Percentiles rank a stretch among this genome's conserved stretches.
Evolutionary conservation across 192 early-diverging fungal genomes (phyloP).

Genomic region (Backusella sp.): DNA sequence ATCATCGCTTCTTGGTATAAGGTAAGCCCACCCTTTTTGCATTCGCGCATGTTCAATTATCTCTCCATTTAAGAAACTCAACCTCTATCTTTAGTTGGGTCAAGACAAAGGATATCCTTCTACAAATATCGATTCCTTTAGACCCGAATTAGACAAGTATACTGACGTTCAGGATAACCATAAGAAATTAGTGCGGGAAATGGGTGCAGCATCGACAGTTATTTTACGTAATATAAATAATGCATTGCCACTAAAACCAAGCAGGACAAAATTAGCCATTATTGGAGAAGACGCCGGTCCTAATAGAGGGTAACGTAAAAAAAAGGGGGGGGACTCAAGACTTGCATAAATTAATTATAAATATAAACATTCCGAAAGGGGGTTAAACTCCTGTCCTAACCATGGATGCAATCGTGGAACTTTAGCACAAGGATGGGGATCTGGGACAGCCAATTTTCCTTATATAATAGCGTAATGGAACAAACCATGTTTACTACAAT

Average conservation of each 20-base stretch:
- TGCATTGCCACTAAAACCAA: constrained; percentile 13
- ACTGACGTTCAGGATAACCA: constrained; percentile 25
- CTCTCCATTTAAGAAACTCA: neutral
- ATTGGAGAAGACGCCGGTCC: constrained; percentile 22
- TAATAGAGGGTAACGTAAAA: neutral
- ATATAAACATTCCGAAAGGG: constrained; percentile 4
- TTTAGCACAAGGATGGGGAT: constrained; percentile 26
- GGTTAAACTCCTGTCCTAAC: constrained; percentile 8
- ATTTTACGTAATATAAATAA: constrained; percentile 22
- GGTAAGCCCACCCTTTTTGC: neutral
- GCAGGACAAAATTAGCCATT: constrained; percentile 15
- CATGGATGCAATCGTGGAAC: constrained; percentile 18
- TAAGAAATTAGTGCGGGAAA: constrained; percentile 9
- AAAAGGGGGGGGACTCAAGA: neutral
- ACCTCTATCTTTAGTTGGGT: neutral
- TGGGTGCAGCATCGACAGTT: constrained; percentile 19
- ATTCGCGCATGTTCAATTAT: too few species aligned
- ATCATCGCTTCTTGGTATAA: constrained; percentile 17
- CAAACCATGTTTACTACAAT: neutral
- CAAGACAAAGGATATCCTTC: constrained; percentile 21
- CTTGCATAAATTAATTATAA: constrained; percentile 4
- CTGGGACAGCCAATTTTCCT: constrained; percentile 19
- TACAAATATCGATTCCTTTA: neutral
- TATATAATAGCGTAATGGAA: constrained; percentile 18
- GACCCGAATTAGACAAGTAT: neutral